Percentiles rank a stretch among this genome's conserved stretches.
Conservation (phyloP, 495 filamentous ascomycete genomes). For the Hypoxylon subgilvum region DNA sequence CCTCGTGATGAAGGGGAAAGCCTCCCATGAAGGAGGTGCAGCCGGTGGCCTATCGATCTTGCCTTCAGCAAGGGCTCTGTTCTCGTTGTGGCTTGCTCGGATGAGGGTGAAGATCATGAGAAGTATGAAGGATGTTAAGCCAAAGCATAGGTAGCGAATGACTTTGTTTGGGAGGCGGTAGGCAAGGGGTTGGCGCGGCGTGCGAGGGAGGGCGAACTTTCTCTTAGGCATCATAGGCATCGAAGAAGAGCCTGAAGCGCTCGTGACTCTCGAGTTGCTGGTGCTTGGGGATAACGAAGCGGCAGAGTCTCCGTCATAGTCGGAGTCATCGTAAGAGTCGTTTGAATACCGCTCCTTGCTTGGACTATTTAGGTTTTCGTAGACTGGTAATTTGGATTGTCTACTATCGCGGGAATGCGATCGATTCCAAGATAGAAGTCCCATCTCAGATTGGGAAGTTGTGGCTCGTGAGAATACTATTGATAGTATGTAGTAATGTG, state of each 20-base stretch:
- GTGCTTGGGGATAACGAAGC: conserved; percentile 51
- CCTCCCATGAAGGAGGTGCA: conserved; percentile 77
- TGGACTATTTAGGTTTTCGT: conserved; percentile 44
- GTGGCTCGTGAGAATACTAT: conserved; percentile 5
- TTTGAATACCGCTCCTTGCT: conserved; percentile 54
- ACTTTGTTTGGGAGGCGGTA: conserved; percentile 69
- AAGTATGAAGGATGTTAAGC: conserved; percentile 68
- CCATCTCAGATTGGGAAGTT: conserved; percentile 38
- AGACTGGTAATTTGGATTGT: conserved; percentile 50
- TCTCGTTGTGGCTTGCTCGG: conserved; percentile 70
- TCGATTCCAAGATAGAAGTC: conserved; percentile 34
- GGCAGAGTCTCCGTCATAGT: conserved; percentile 51
- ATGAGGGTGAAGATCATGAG: conserved; percentile 75
- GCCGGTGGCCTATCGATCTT: conserved; percentile 55
- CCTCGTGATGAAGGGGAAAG: conserved; percentile 77
- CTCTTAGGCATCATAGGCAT: conserved; percentile 62
- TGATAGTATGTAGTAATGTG: conserved; percentile 14
- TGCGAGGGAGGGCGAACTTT: conserved; percentile 44
- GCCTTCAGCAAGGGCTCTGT: conserved; percentile 64
- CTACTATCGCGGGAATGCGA: conserved; percentile 45
- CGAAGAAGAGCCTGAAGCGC: conserved; percentile 55
- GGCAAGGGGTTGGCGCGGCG: conserved; percentile 50
- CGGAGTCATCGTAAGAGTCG: conserved; percentile 49
- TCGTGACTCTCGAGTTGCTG: conserved; percentile 55
- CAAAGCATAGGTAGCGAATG: conserved; percentile 73